Evolutionary conservation across 2,329 filamentous ascomycete genomes (phyloP).

Genomic region (Pseudofabraea citricarpa): DNA sequence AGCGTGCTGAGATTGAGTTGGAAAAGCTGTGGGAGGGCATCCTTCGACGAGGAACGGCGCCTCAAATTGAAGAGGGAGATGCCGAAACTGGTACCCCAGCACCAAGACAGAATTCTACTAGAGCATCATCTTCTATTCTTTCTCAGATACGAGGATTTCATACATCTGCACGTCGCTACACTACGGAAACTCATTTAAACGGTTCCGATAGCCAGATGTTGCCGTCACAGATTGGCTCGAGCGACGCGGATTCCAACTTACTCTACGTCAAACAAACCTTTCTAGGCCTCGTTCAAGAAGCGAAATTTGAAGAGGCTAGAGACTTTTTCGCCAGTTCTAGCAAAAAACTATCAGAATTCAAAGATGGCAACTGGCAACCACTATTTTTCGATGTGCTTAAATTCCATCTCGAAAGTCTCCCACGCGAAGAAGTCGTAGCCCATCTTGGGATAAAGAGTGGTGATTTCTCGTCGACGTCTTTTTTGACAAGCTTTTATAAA

Average conservation of each 20-base stretch:
- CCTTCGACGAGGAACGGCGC: constrained; percentile 2
- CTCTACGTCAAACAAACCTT: too few species aligned
- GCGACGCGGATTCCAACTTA: too few species aligned
- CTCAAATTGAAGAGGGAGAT: constrained; percentile 27
- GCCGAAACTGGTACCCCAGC: constrained; percentile 3
- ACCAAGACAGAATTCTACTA: constrained; percentile 2
- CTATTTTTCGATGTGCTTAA: constrained; percentile 13
- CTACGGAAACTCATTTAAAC: too few species aligned
- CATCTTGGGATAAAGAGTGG: constrained; percentile 32
- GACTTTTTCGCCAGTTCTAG: too few species aligned
- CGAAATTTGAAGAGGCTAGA: too few species aligned
- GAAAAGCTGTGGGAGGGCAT: constrained; percentile 53
- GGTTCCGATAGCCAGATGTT: constrained; percentile 4
- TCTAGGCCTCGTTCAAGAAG: too few species aligned
- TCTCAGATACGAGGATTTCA: constrained; percentile 10
- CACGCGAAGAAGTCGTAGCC: constrained; percentile 25
- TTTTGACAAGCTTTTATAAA: constrained; percentile 35
- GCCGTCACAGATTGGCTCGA: constrained; percentile 2
- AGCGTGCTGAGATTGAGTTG: constrained; percentile 61
- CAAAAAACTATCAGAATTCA: too few species aligned
- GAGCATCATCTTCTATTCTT: not conserved
- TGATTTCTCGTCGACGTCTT: constrained; percentile 35
- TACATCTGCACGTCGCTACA: constrained; percentile 5
- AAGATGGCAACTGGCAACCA: not conserved
- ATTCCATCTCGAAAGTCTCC: constrained; percentile 24